phyloP scores from a whole-genome alignment of 192 early-diverging fungal genomes.

The Backusella parvicylindrica region DNA sequence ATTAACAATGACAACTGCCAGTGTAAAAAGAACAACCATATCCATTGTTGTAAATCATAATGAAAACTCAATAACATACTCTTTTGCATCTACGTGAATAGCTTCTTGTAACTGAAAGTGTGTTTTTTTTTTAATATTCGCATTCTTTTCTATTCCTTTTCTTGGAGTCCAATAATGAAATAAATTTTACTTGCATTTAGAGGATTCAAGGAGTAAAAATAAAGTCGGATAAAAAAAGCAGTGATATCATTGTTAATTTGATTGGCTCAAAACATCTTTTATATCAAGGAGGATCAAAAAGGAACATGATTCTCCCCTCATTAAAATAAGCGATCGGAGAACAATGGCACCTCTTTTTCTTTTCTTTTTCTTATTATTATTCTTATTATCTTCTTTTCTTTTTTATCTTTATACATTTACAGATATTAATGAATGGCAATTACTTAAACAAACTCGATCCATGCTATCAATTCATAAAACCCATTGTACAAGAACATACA shows the following conservation, averaged over 20 bases:
- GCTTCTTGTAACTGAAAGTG: neutral
- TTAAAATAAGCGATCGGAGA: slow-evolving; percentile 11
- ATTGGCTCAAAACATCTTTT: neutral
- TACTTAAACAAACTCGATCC: neutral
- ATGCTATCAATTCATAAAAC: neutral
- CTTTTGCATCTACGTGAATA: neutral
- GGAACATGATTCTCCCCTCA: neutral
- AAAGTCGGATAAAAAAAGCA: neutral
- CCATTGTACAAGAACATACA: neutral
- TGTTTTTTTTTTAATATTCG: no score
- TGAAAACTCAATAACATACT: neutral
- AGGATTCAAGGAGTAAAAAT: neutral
- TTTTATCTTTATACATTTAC: no score
- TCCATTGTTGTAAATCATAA: neutral
- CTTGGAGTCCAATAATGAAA: neutral
- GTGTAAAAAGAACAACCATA: neutral
- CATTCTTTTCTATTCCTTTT: no score
- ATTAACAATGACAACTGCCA: neutral
- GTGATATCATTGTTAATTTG: neutral
- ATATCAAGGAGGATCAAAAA: neutral
- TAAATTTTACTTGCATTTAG: neutral
- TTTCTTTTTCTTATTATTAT: neutral
- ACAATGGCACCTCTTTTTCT: neutral
- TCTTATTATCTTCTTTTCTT: neutral
- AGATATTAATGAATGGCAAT: neutral